phyloP scores from a whole-genome alignment of 2,329 filamentous ascomycete genomes.

The Akanthomyces lecanii region DNA sequence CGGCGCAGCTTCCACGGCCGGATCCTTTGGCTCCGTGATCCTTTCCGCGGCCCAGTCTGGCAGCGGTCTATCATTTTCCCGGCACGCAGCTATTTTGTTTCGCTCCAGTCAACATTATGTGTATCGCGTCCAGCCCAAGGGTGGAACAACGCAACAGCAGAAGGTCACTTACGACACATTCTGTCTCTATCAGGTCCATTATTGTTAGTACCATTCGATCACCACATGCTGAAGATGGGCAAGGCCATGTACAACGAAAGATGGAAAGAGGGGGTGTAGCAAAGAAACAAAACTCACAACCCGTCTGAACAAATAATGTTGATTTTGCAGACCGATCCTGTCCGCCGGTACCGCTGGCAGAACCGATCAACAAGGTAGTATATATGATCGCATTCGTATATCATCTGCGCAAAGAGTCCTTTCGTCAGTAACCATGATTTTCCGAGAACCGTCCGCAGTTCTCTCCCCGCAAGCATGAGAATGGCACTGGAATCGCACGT shows the following conservation, averaged over 20 bases:
- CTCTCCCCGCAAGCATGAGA: too few species aligned
- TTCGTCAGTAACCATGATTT: not conserved
- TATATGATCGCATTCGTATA: not conserved
- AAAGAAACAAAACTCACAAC: not conserved
- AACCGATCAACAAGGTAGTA: slow-evolving; percentile 4
- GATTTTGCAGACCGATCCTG: not conserved
- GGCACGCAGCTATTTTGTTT: not conserved
- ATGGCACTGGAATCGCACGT: too few species aligned
- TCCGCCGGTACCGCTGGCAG: not conserved
- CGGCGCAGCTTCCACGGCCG: not conserved
- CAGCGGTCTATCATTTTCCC: not conserved
- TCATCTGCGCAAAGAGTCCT: not conserved
- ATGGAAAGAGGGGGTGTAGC: too few species aligned
- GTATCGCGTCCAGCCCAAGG: not conserved
- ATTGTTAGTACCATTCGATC: not conserved
- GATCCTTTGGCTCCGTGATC: not conserved
- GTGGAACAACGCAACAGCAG: too few species aligned
- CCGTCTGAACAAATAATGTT: not conserved
- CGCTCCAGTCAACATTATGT: not conserved
- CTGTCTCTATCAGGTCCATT: not conserved
- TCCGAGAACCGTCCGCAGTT: too few species aligned
- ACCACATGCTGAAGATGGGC: not conserved
- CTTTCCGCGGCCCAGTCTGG: not conserved
- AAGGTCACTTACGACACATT: not conserved
- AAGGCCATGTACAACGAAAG: not conserved